A percentile compares a stretch with the other conserved stretches of the same genome.
Evolutionary conservation across 2,329 filamentous ascomycete species (phyloP).

Genomic region (Xylaria digitata): DNA sequence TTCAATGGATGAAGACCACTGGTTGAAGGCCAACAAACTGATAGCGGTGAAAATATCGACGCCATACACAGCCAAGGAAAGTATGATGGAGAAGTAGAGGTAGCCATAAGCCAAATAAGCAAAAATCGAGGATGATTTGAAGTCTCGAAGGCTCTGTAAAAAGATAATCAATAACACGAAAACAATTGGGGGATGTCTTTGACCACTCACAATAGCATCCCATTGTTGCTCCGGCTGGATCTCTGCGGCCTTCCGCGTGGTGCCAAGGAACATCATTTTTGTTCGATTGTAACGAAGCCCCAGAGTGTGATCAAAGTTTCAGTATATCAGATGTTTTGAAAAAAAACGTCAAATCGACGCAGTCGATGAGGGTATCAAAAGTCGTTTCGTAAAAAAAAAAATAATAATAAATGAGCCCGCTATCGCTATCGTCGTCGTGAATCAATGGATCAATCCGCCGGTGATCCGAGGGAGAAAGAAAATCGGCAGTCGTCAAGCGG

Average conservation of each 20-base stretch:
- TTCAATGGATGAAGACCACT: slow-evolving; percentile 86
- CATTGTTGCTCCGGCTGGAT: slow-evolving; percentile 89
- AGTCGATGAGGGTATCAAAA: slow-evolving; percentile 42
- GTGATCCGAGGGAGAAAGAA: background rate
- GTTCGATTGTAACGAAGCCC: slow-evolving; percentile 33
- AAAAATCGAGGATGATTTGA: slow-evolving; percentile 83
- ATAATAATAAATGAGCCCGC: slow-evolving; percentile 36
- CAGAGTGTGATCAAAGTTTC: slow-evolving; percentile 21
- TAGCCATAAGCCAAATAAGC: slow-evolving; percentile 84
- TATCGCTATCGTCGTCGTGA: slow-evolving; percentile 43
- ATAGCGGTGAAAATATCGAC: slow-evolving; percentile 95
- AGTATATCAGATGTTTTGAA: slow-evolving; percentile 23
- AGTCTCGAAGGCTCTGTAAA: slow-evolving; percentile 71
- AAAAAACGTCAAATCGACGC: slow-evolving; percentile 35
- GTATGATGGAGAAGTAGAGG: slow-evolving; percentile 81
- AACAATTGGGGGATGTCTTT: background rate
- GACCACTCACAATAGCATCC: slow-evolving; percentile 82
- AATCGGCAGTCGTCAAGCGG: slow-evolving; percentile 46
- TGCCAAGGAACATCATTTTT: slow-evolving; percentile 72
- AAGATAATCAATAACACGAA: background rate
- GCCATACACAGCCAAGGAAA: slow-evolving; percentile 85
- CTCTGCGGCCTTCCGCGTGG: slow-evolving; percentile 69
- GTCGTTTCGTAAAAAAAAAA: slow-evolving; percentile 38
- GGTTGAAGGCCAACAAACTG: slow-evolving; percentile 88
- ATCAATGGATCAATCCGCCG: slow-evolving; percentile 32